Conservation (phyloP, 768 basidiomycete species). For the Naematelia aurantialba region DNA sequence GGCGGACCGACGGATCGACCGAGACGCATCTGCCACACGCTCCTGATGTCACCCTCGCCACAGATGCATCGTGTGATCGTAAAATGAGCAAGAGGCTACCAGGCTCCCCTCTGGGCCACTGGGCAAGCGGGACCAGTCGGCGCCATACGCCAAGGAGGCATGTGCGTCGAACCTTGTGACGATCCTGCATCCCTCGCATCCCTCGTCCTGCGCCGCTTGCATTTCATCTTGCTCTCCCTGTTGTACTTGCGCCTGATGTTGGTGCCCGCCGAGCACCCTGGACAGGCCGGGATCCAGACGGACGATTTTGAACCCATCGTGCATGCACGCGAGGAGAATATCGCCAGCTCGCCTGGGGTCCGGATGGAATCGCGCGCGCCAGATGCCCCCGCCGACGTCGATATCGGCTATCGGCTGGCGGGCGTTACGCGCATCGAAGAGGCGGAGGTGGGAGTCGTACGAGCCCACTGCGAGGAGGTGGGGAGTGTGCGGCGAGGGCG, state of each 20-base stretch:
- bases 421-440: conserved; percentile 78
- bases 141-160: conserved; percentile 81
- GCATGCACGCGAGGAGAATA: conserved; percentile 94
- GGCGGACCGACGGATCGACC: no score
- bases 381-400: conserved; percentile 83
- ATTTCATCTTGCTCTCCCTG: no score
- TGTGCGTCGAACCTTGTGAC: conserved; percentile 69
- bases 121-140: conserved; percentile 70
- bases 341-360: conserved; percentile 62
- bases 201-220: conserved; percentile 1
- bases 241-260: background rate
- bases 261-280: background rate
- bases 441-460: conserved; percentile 76
- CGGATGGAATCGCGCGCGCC: conserved; percentile 97
- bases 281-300: background rate
- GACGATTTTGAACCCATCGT: conserved; percentile 88
- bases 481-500: conserved; percentile 73
- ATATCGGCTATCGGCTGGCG: conserved; percentile 58
- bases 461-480: conserved; percentile 86
- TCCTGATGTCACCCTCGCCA: conserved; percentile 63
- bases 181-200: conserved; percentile 44
- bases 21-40: background rate
- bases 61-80: conserved; percentile 76
- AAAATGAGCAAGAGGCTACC: conserved; percentile 90
- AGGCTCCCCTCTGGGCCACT: conserved; percentile 51